Conservation (phyloP, 441 rosid species). For the Pelargonium australe region DNA sequence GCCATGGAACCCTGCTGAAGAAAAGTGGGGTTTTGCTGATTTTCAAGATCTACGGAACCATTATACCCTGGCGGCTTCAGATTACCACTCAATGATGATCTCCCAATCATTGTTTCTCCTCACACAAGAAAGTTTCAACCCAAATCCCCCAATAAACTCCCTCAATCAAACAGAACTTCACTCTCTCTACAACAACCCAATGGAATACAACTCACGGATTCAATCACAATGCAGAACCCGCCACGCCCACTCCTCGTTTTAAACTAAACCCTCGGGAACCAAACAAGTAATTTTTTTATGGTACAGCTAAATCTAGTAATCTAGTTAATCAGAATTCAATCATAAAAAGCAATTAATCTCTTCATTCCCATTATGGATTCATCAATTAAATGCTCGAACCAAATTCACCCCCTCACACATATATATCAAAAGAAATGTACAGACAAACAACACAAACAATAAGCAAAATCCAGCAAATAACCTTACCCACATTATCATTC, state of each 20-base stretch:
- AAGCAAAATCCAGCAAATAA: not conserved
- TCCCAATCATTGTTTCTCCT: conserved; percentile 15
- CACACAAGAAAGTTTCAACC: not conserved
- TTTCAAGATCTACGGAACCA: conserved; percentile 6
- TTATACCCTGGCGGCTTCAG: conserved; percentile 10
- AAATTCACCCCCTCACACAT: not conserved
- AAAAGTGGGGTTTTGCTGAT: conserved; percentile 11
- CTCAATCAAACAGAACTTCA: not conserved
- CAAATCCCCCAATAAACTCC: not conserved
- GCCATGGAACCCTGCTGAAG: conserved; percentile 12
- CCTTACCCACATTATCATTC: not conserved
- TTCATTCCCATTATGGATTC: not conserved
- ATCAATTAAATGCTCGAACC: not conserved
- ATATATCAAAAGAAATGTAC: not conserved
- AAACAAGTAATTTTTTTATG: not conserved
- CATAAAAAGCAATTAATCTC: not conserved
- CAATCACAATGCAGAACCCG: not conserved
- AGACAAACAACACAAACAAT: not conserved
- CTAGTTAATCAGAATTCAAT: not conserved
- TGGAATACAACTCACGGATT: not conserved
- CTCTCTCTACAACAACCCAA: not conserved
- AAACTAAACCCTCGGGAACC: not conserved
- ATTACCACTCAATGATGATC: conserved; percentile 9
- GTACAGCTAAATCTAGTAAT: not conserved
- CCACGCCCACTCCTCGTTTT: not conserved